These are phyloP conservation scores for Aspergillus homomorphus DNA, from an alignment of 495 filamentous ascomycete species.

Conservation along the genomic window DNA sequence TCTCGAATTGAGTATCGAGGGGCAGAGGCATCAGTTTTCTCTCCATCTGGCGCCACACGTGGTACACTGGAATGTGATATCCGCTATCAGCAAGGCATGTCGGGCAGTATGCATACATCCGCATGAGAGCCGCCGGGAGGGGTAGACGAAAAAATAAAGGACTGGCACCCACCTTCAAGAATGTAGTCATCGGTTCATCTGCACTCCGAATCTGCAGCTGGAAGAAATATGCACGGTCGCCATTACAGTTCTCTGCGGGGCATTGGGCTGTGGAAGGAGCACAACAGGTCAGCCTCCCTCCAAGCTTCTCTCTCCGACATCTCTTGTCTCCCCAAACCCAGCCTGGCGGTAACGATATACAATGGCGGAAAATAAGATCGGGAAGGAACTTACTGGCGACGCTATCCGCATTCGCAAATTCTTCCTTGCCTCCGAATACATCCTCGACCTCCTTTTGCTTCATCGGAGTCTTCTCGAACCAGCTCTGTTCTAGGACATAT, in stretches of 20 bases:
- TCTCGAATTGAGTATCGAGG: neutral
- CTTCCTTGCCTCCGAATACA: constrained; percentile 80
- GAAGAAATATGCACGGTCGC: constrained; percentile 83
- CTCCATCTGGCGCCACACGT: constrained; percentile 43
- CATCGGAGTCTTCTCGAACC: constrained; percentile 69
- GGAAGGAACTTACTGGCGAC: constrained; percentile 50
- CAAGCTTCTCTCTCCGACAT: neutral
- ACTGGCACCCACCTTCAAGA: constrained; percentile 68
- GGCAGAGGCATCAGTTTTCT: constrained; percentile 34
- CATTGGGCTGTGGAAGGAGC: constrained; percentile 61
- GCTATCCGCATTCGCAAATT: constrained; percentile 89
- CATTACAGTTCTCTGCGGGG: constrained; percentile 68
- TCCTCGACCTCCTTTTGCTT: constrained; percentile 84
- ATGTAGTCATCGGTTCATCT: constrained; percentile 97
- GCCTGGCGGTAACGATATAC: neutral
- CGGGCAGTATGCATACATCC: constrained; percentile 16
- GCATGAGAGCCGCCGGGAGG: constrained; percentile 13
- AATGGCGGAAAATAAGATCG: no score
- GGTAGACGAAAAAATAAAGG: neutral
- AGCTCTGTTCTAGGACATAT: constrained; percentile 66
- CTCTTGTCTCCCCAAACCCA: neutral
- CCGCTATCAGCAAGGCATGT: constrained; percentile 27
- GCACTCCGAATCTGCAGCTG: constrained; percentile 97
- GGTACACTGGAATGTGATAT: constrained; percentile 35
- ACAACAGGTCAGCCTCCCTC: constrained; percentile 13